Evolutionary conservation across 495 filamentous ascomycete genomes (phyloP), one percentile per base, ranked within the genome.

Genomic region (Podospora pseudocomata): DNA sequence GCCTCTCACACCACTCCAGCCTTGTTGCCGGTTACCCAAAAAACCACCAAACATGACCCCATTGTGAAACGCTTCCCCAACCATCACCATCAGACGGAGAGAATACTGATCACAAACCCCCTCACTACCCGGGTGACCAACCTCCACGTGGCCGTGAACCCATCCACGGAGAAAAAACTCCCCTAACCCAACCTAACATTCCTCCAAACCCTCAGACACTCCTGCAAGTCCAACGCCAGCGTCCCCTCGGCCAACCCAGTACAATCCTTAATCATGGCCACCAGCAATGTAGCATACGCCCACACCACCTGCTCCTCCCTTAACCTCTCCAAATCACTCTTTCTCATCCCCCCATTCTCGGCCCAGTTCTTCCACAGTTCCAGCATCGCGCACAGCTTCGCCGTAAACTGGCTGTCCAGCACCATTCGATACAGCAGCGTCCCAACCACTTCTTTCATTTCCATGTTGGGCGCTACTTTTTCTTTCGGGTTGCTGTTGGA

Each of bases 201-300:
- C 69, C 81, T 85, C 87, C 87, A 89, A 70, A 87, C 78, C 62
- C 80, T 68, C 69, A 89, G 67, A 68, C 86, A 89, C 67, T 89
- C 87, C 73, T 88, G 85, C 74, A 89, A 73, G 70, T 90, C 86
- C 76, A 84, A 78, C 23, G 86, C 82, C 44, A 89, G 65, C 18
- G 81, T 83, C 20, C 85, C 86, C 68, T 83, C 83, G 20, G 80
- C 74, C 26, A 81, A 81, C 9, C 68, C 77, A 7, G 81, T 78
- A 0, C 81, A 81, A 44, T 83, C 82, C 70, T 80, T 78, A 26
- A 89, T 78, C 28, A 86, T 58, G 9, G 83, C 81, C 19, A 89
- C 71, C 26, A 89, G 64, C 27, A 86, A 71, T 49, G 82, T 82
- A 15, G 85, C 86, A 65, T 85, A 78, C 15, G 83, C 82, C 74